These are phyloP conservation scores for Cryoendolithus antarcticus DNA, from an alignment of 2,329 filamentous ascomycete genomes.

Conservation along the genomic window DNA sequence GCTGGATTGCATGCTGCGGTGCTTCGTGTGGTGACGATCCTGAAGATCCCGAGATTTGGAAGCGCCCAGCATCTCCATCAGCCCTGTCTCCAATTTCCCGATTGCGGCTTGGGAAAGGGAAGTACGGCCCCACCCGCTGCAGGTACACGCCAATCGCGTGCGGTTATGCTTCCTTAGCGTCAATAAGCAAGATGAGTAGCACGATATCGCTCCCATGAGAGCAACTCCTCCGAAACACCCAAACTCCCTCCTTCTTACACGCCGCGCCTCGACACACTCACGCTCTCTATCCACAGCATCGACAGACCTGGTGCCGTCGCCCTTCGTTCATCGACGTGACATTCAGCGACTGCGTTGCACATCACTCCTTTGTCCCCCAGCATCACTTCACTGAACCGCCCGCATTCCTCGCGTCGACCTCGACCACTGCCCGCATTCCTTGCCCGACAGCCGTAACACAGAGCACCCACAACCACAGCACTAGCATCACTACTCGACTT, in stretches of 20 bases:
- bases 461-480: too few relatives aligned
- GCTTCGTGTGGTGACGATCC: too few relatives aligned
- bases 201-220: too few relatives aligned
- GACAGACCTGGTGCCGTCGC: conserved; percentile 3
- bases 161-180: neutral
- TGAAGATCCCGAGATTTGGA: neutral
- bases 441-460: neutral
- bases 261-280: conserved; percentile 1
- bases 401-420: conserved; percentile 4
- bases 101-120: too few relatives aligned
- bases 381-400: neutral
- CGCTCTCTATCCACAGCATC: conserved; percentile 3
- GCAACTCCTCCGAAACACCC: neutral
- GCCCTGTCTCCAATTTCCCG: neutral
- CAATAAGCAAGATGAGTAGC: too few relatives aligned
- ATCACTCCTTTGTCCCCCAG: too few relatives aligned
- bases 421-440: neutral
- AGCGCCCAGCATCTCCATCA: neutral
- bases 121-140: too few relatives aligned
- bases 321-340: conserved; percentile 4
- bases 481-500: neutral
- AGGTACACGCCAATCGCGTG: neutral
- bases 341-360: neutral
- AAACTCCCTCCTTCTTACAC: conserved; percentile 1
- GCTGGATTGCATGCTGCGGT: neutral